phyloP scores from a whole-genome alignment of 768 basidiomycete genomes.

The Mycena kentingensis region DNA sequence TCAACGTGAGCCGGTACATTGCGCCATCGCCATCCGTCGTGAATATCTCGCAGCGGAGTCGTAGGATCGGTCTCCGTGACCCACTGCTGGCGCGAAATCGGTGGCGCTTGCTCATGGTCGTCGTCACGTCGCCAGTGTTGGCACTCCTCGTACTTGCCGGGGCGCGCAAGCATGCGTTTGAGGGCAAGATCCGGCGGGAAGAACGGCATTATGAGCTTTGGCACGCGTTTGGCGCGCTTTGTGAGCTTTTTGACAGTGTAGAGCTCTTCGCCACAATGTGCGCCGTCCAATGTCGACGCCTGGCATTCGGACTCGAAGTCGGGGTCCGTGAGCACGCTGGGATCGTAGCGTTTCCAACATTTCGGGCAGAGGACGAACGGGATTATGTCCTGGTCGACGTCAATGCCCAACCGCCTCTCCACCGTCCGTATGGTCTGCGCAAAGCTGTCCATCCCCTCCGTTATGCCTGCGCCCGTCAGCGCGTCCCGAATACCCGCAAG shows the following conservation, averaged over 20 bases:
- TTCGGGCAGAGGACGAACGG: background rate
- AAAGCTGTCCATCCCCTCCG: background rate
- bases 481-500: background rate
- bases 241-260: background rate
- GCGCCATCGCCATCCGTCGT: background rate
- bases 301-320: background rate
- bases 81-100: background rate
- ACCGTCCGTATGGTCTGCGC: background rate
- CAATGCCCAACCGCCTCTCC: background rate
- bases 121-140: background rate
- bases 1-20: background rate
- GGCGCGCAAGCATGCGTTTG: background rate
- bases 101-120: background rate
- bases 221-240: background rate
- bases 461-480: background rate
- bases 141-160: background rate
- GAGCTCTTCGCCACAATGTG: background rate
- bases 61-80: background rate
- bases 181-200: background rate
- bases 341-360: conserved; percentile 1
- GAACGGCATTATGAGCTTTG: conserved; percentile 1
- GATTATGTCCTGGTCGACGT: background rate
- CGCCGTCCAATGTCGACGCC: background rate
- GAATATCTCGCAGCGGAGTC: background rate
- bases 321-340: background rate